phyloP scores from a whole-genome alignment of 2,329 filamentous ascomycete genomes.

The Fusarium brachygibbosum region DNA sequence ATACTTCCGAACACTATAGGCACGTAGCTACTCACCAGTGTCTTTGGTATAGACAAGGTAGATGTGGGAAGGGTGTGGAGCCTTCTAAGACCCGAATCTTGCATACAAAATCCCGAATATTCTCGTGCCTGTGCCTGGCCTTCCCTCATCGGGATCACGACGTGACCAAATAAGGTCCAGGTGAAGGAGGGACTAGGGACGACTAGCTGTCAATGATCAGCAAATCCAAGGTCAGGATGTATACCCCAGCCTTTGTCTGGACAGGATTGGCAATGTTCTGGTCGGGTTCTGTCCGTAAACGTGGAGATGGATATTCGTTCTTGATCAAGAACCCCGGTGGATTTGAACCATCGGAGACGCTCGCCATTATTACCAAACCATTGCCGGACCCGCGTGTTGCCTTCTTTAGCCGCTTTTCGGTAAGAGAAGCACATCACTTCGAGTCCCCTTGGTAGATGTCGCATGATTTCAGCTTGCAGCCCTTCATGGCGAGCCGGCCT shows the following conservation, averaged over 20 bases:
- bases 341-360: slow-evolving; percentile 27
- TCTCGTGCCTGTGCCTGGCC: slow-evolving; percentile 35
- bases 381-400: slow-evolving; percentile 45
- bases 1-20: neutral
- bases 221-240: slow-evolving; percentile 24
- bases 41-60: slow-evolving; percentile 19
- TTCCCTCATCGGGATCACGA: slow-evolving; percentile 15
- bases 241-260: slow-evolving; percentile 16
- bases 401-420: slow-evolving; percentile 45
- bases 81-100: slow-evolving; percentile 43
- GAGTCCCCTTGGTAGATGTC: slow-evolving; percentile 28
- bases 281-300: slow-evolving; percentile 32
- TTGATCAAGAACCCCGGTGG: slow-evolving; percentile 8
- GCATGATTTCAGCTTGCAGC: slow-evolving; percentile 45
- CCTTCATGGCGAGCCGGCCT: slow-evolving; percentile 28
- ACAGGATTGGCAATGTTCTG: slow-evolving; percentile 30
- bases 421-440: slow-evolving; percentile 24
- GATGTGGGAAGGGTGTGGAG: slow-evolving; percentile 43
- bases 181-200: slow-evolving; percentile 24
- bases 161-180: slow-evolving; percentile 25
- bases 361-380: slow-evolving; percentile 39
- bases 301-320: slow-evolving; percentile 12
- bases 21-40: slow-evolving; percentile 2
- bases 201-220: slow-evolving; percentile 23
- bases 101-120: slow-evolving; percentile 32